Base-by-base conservation (phyloP, 805 yeast genomes). In the Maudiozyma barnettii region DNA sequence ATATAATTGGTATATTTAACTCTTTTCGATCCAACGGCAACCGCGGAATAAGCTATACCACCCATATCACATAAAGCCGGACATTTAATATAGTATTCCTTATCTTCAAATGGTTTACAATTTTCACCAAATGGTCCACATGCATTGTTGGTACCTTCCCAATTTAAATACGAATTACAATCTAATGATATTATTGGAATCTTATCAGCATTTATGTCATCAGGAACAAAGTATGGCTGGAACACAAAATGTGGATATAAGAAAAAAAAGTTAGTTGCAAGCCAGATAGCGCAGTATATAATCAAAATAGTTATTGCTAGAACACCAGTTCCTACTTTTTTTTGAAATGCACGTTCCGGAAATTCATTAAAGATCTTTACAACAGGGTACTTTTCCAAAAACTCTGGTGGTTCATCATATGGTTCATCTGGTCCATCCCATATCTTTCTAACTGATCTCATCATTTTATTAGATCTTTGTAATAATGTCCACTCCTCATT, bases 11-110 rank as follows among this genome's bases (percentile, higher is more conserved):
- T 64, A 59, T 90, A 86, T 59, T 85, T 84, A 21, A 83, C 70
- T 52, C 77, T 65, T 46, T 77, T 68, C 45, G 73, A 73, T 0
- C 96, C 97, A 0, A 87, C 86, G 0, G 90, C 81, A 10, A 82
- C 68, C 16, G 82, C 77, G 2, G 89, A 78, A 61, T 81, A 90
- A 0, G 87, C 75, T 81, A 84, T 79, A 35, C 89, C 80, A 30
- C 79, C 85, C 31, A 82, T 68, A 54, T 82, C 88, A 65, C 98
- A 90, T 31, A 89, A 68, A 0, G 96, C 95, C 0, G 96, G 96
- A 63, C 98, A 90, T 54, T 88, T 71, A 57, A 89, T 72, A 4
- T 75, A 63, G 23, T 82, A 72, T 19, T 75, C 75, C 14, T 67
- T 58, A 26, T 69, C 63, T 2, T 59, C 65, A 41, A 73, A 65